Evolutionary conservation across 2,329 filamentous ascomycete genomes (phyloP), one percentile per base, ranked within the genome.

Genomic region (Penicillium sp.): DNA sequence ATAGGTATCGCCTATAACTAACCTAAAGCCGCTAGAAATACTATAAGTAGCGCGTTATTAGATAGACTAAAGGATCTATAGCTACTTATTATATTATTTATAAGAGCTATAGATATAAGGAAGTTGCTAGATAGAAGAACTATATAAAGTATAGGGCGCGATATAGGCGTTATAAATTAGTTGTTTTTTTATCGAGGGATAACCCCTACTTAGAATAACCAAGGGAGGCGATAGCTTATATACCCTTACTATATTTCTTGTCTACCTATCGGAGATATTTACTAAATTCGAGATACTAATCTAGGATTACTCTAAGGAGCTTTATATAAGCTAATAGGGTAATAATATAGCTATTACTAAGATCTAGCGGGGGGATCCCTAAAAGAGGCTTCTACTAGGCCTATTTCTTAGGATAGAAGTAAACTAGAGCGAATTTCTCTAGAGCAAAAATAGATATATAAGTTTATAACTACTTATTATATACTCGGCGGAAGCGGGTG

Each of bases 301-400:
- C n/a, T n/a, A n/a, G n/a, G n/a, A n/a, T n/a, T n/a, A n/a, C n/a
- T n/a, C n/a, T n/a, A n/a, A n/a, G n/a, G n/a, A n/a, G n/a, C n/a
- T n/a, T n/a, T n/a, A 9, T 5, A 5, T 5, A 9, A 22, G 18
- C 18, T 9, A 9, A 22, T 13, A 13, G 13, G 10, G 15, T 10
- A 13, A 30, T 13, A 13, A 13, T 9, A 13, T 10, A 13, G 29
- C 29, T 15, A n/a, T n/a, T n/a, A n/a, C n/a, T n/a, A n/a, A n/a
- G n/a, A n/a, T n/a, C n/a, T n/a, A n/a, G n/a, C n/a, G n/a, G n/a
- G n/a, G n/a, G n/a, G n/a, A n/a, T n/a, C n/a, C n/a, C 25, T 8
- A n/a, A 37, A 30, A 13, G 27, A 30, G 34, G 34, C 27, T 4
- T 37, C 26, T 25, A 27, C 16, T 29, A 37, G 27, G 34, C 34